Percentiles rank a stretch among this genome's conserved stretches.
Conservation (phyloP, 1,139 yeast genomes). For the Wickerhamiella pararugosa region DNA sequence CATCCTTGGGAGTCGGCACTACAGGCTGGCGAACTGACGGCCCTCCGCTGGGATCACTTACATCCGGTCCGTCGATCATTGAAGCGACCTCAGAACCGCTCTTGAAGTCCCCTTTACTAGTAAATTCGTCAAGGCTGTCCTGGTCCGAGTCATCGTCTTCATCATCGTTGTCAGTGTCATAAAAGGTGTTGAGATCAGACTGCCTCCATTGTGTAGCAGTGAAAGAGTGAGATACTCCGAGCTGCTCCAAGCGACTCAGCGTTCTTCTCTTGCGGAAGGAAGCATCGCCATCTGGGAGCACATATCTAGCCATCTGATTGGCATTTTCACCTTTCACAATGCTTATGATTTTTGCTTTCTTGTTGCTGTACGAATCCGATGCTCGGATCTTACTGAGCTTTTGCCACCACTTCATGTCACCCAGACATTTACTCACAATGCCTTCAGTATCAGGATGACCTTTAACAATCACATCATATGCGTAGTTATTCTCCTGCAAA, state of each 20-base stretch:
- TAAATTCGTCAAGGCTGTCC: constrained; percentile 5
- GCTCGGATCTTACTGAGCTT: constrained; percentile 43
- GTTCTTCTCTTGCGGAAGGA: constrained; percentile 21
- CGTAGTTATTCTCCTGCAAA: constrained; percentile 43
- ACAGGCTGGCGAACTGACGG: too few relatives aligned
- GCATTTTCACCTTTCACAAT: constrained; percentile 1
- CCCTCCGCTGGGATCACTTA: too few relatives aligned
- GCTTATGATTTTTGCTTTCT: not conserved
- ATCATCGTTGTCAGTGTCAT: constrained; percentile 8
- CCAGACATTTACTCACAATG: constrained; percentile 28
- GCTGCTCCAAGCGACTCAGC: constrained; percentile 33
- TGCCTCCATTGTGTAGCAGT: constrained; percentile 10
- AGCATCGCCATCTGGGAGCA: constrained; percentile 12
- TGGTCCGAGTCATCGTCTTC: constrained; percentile 15
- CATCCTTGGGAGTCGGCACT: too few relatives aligned
- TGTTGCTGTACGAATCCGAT: not conserved
- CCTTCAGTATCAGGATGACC: constrained; percentile 30
- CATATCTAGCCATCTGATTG: constrained; percentile 10
- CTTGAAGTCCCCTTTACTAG: not conserved
- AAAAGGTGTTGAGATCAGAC: constrained; percentile 8
- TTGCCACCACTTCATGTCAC: constrained; percentile 46
- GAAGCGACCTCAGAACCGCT: not conserved
- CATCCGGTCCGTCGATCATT: too few relatives aligned
- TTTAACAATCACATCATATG: constrained; percentile 63
- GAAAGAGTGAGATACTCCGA: constrained; percentile 53